phyloP scores from a whole-genome alignment of 1,284 basidiomycete genomes.

The Leccinum cinnamomeum region DNA sequence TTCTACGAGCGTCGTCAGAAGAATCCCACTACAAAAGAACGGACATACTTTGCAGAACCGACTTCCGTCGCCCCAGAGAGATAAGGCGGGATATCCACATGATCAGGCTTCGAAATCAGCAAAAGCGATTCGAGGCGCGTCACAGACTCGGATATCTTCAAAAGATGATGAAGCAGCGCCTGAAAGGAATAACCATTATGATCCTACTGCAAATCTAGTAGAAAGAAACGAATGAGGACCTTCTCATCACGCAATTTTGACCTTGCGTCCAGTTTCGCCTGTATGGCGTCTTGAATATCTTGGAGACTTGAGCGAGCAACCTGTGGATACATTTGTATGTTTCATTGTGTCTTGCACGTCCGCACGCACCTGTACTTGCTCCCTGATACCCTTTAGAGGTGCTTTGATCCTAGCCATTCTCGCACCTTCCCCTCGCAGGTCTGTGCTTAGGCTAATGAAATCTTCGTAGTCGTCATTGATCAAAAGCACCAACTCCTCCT shows the following conservation, averaged over 20 bases:
- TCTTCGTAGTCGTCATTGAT: conserved; percentile 99
- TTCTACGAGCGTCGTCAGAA: conserved; percentile 37
- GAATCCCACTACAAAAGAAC: neutral
- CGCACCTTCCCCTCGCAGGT: conserved; percentile 79
- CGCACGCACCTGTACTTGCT: conserved; percentile 64
- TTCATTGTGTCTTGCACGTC: neutral
- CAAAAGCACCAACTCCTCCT: conserved; percentile 90
- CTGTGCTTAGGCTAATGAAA: conserved; percentile 93
- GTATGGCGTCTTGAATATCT: conserved; percentile 69
- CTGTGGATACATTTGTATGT: conserved; percentile 37
- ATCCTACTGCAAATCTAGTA: conserved; percentile 2
- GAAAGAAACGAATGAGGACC: conserved; percentile 42
- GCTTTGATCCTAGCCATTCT: conserved; percentile 64
- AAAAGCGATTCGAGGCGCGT: conserved; percentile 81
- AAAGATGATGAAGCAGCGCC: conserved; percentile 79
- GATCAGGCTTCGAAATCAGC: conserved; percentile 47
- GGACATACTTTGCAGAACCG: conserved; percentile 26
- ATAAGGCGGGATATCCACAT: conserved; percentile 24
- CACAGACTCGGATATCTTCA: conserved; percentile 88
- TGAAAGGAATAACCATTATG: conserved; percentile 33
- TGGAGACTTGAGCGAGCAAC: conserved; percentile 64
- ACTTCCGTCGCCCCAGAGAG: conserved; percentile 24
- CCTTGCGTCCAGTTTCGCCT: conserved; percentile 74
- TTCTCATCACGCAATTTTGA: conserved; percentile 81
- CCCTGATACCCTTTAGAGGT: conserved; percentile 65